A percentile compares a stretch with the other conserved stretches of the same genome.
Conservation (phyloP, 371 early-diverging fungal genomes). For the Rhizopus sp. region DNA sequence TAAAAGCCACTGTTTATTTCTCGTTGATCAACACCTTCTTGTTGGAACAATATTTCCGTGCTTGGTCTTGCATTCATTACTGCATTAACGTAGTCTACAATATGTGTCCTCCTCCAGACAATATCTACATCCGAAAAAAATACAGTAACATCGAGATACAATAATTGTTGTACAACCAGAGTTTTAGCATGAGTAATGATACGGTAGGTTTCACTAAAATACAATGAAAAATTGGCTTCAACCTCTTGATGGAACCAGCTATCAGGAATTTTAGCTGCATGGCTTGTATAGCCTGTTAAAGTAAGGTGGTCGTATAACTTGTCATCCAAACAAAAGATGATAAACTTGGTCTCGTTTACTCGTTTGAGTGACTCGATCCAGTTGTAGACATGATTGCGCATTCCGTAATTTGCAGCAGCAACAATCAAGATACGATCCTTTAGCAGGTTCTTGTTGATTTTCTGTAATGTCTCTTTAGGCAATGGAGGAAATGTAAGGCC, state of each 20-base stretch:
- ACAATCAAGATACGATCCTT: slow-evolving; percentile 38
- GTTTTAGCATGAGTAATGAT: slow-evolving; percentile 47
- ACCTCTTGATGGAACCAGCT: slow-evolving; percentile 45
- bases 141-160: slow-evolving; percentile 40
- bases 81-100: slow-evolving; percentile 34
- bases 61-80: slow-evolving; percentile 33
- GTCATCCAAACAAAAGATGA: slow-evolving; percentile 48
- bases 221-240: slow-evolving; percentile 42
- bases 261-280: slow-evolving; percentile 37
- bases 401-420: slow-evolving; percentile 49
- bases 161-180: slow-evolving; percentile 41
- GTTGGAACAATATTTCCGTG: slow-evolving; percentile 43
- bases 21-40: slow-evolving; percentile 37
- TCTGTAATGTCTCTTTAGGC: slow-evolving; percentile 28
- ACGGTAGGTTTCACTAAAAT: slow-evolving; percentile 41
- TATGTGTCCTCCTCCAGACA: slow-evolving; percentile 39
- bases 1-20: slow-evolving; percentile 43
- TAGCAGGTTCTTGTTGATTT: slow-evolving; percentile 37
- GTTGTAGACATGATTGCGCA: slow-evolving; percentile 51
- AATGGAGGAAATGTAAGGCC: slow-evolving; percentile 26
- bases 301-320: slow-evolving; percentile 36
- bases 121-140: slow-evolving; percentile 47
- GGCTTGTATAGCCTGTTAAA: slow-evolving; percentile 31
- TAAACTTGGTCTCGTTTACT: slow-evolving; percentile 37
- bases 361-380: slow-evolving; percentile 50